Conservation (phyloP, 805 yeast genomes). For the Saturnispora silvae region DNA sequence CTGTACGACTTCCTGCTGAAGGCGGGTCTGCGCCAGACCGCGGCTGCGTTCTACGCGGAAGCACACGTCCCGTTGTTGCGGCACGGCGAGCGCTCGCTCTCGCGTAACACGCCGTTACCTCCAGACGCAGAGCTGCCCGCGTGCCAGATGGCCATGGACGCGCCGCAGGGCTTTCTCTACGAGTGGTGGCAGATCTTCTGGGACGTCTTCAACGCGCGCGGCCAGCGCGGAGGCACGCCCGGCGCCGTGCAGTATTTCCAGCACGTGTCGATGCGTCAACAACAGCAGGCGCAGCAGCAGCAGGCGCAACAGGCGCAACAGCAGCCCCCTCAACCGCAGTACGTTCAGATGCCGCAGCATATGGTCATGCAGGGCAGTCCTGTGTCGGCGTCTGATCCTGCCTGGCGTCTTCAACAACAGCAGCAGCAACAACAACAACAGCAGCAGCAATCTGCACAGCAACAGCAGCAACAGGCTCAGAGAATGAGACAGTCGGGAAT, state of each 20-base stretch:
- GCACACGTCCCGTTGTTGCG: constrained; percentile 51
- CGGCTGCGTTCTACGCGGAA: constrained; percentile 62
- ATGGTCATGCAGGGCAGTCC: constrained; percentile 18
- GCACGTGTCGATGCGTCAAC: constrained; percentile 44
- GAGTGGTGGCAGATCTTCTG: constrained; percentile 98
- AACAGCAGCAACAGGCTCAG: constrained; percentile 6
- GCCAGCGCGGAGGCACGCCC: constrained; percentile 50
- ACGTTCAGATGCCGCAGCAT: constrained; percentile 19
- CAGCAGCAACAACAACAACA: not conserved
- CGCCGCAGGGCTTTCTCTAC: constrained; percentile 76
- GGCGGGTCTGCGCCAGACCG: constrained; percentile 61
- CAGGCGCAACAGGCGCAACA: constrained; percentile 10
- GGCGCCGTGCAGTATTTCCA: constrained; percentile 66
- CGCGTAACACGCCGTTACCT: not conserved
- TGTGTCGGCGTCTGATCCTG: constrained; percentile 4
- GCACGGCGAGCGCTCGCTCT: constrained; percentile 17
- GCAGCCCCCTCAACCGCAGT: constrained; percentile 7
- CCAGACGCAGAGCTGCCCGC: constrained; percentile 31
- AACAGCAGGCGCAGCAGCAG: constrained; percentile 9
- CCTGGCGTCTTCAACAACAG: constrained; percentile 7
- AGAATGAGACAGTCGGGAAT: constrained; percentile 8
- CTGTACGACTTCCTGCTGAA: constrained; percentile 78
- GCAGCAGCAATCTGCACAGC: not conserved
- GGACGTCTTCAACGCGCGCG: constrained; percentile 82
- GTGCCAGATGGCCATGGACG: constrained; percentile 53